Evolutionary conservation across 192 early-diverging fungal species (phyloP), one percentile per base, ranked within the genome.

Genomic region (Entophlyctis helioformis): DNA sequence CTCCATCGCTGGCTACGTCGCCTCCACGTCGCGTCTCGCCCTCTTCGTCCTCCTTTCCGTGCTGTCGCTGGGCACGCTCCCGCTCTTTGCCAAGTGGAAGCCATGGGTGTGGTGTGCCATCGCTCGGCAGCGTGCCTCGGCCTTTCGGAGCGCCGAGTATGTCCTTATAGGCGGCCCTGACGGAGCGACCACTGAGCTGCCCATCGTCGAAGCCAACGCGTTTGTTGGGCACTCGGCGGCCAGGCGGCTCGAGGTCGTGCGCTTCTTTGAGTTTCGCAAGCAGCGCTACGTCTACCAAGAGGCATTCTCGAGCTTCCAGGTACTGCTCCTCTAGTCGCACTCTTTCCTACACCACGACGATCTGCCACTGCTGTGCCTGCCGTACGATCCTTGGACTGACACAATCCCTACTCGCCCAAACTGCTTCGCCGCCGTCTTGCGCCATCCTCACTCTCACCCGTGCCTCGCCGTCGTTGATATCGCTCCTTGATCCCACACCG

Each of bases 221-320:
- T 4, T 31, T 8, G 29, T 8, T 4, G 11, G 29, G 6, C 4
- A 4, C 29, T 4, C 6, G 29, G 29, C 29, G 29, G 29, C 29
- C 29, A 31, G 4, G 29, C 29, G 6, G 6, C 6, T 31, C 29
- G 29, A 4, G 6, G 29, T 3, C 29, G 4, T 51, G 27, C 25
- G 22, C 29, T 64, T 42, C 16, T 67, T 67, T 42, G 56, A 59
- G 25, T 67, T 43, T 56, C 27, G 57, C 23, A 63, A 57, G 35
- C 62, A 60, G 40, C 44, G 65, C 20, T 67, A 64, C 31, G 43
- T 67, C 4, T 67, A 63, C 39, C 19, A 25, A 12, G 52, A 60
- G 23, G 46, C 36, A 2, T 15, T 32, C 9, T 37, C 39, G 23
- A 54, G 48, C 13, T 67, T 67, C 46, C 42, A 62, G 21, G 63